phyloP scores from a whole-genome alignment of 257 asterid species.

The Avicennia marina region DNA sequence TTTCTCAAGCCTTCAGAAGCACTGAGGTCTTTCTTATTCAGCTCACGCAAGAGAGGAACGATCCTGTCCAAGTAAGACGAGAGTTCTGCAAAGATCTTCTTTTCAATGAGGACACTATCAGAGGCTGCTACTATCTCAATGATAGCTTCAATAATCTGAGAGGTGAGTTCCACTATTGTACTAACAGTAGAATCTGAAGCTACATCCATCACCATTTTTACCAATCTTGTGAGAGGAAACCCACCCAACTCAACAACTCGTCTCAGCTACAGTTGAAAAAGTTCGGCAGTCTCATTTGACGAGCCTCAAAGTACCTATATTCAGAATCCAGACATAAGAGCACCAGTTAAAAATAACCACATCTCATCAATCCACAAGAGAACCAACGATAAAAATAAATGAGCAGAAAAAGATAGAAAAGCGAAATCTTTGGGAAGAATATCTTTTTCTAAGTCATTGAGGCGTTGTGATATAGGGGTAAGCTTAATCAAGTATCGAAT shows the following conservation, averaged over 20 bases:
- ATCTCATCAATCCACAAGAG: neutral
- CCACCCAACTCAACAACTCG: slow-evolving; percentile 1
- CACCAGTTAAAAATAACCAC: neutral
- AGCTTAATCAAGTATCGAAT: neutral
- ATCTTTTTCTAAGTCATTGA: neutral
- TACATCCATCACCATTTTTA: slow-evolving; percentile 35
- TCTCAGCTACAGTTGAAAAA: neutral
- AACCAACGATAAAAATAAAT: neutral
- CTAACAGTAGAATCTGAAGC: slow-evolving; percentile 19
- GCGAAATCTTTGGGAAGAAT: neutral
- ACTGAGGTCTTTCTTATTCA: slow-evolving; percentile 22
- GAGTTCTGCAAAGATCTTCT: slow-evolving; percentile 38
- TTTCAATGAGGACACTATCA: slow-evolving; percentile 32
- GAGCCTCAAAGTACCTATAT: slow-evolving; percentile 6
- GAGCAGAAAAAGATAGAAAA: neutral
- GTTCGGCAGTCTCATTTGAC: slow-evolving; percentile 7
- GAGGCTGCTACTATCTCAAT: slow-evolving; percentile 30
- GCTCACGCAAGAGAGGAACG: slow-evolving; percentile 42
- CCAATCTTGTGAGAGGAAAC: slow-evolving; percentile 8
- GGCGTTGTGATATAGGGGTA: neutral
- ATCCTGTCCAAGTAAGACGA: slow-evolving; percentile 41
- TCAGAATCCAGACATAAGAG: neutral
- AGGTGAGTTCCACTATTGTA: slow-evolving; percentile 22
- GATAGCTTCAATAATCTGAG: slow-evolving; percentile 34
- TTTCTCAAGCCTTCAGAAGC: slow-evolving; percentile 29